Base-by-base conservation (phyloP, 306 rosid species). In the Quercus dentata region DNA sequence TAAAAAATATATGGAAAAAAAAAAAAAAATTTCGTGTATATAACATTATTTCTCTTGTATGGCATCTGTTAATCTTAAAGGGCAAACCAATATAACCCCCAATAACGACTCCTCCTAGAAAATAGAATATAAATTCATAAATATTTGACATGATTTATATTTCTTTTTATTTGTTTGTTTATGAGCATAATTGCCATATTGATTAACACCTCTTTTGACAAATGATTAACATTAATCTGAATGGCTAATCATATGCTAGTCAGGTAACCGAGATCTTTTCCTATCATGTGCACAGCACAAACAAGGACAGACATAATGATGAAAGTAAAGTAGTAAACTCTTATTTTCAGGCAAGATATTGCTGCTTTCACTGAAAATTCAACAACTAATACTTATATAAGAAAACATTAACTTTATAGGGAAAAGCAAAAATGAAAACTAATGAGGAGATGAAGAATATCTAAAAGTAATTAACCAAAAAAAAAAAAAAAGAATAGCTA, bases 291-390 rank as follows among this genome's bases (percentile, higher is more conserved):
- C 75, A 49, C 33, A 76, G 17, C 17, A 1, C 46, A 49, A 49
- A 74, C 70, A 74, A 67, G 71, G 77, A 74, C 81, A 70, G 51
- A 76, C 67, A 81, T 31, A 81, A 18, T 56, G 75, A 80, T 71
- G 76, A 69, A 77, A 79, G 46, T 41, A 41, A 41, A 41, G 46
- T 41, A 73, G 41, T 8, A 20, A 30, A 56, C 84, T 78, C 86
- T 59, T 74, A 57, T 76, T 82, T 81, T 76, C 11, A 64, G 7
- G 81, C 13, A 69, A 83, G n/a, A 51, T 46, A 27, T 17, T 11
- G 44, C 18, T n/a, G 33, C 76, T 30, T 71, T 75, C 74, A 63
- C 75, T 74, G 87, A 77, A 74, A 73, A 1, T 9, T 17, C 17
- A 65, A 21, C 64, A 64, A 49, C 80, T 4, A 68, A 6, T 10